Evolutionary conservation across 2,329 filamentous ascomycete species (phyloP), one percentile per base, ranked within the genome.

Genomic region (Penicillium sp.): DNA sequence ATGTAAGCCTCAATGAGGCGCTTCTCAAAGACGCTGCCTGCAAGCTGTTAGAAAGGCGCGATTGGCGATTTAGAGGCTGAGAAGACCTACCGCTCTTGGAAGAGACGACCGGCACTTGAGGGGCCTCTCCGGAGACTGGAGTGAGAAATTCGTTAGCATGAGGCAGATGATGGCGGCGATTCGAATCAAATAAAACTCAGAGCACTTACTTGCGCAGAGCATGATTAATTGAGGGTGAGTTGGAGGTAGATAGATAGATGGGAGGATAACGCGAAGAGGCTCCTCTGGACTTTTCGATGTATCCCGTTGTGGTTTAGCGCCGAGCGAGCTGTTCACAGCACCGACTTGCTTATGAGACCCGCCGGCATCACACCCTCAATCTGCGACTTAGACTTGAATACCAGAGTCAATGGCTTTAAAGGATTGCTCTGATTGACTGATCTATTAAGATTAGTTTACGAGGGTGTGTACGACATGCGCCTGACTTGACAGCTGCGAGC

Each of bases 1-100:
- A 99, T 92, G 76, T 97, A 96, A 69, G 94, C 90, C 76, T 97
- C 92, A 71, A 99, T 94, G 64, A 99, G 84, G 53, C 94, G 90
- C 81, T 92, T 96, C 80, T 99, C 95, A 78, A 96, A 99, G 53
- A 98, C 87, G 75, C 90, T 89, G 70, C 94, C 91, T 91, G 73
- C 31, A 37, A 20, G 17, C 47, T 42, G 68, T 79, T 70, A 80
- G 73, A 57, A 48, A 58, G 49, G 55, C 48, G 41, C 34, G 47
- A 53, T 48, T 57, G 57, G 59, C 63, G 41, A 60, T 54, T 11
- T 42, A 55, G 54, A 63, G 47, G 54, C 60, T 48, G 60, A 60
- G 55, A 53, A 62, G 63, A 81, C 87, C 71, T 82, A 92, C 91
- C 93, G 73, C 92, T 96, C 82, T 97, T 96, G 78, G 90, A 90